phyloP scores from a whole-genome alignment of 768 basidiomycete genomes.

The Lactarius psammicola region DNA sequence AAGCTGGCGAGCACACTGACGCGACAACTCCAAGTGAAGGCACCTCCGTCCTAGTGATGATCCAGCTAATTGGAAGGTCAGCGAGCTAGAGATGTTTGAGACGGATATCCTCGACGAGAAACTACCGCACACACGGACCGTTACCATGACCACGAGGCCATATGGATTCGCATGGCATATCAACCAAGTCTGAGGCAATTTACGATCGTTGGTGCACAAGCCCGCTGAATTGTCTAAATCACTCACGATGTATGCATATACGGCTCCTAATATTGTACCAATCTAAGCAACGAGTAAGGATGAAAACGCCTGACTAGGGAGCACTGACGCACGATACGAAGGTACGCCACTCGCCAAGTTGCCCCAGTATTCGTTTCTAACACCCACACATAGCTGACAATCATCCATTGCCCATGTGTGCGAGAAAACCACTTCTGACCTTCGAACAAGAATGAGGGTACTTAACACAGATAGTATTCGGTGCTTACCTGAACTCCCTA shows the following conservation, averaged over 20 bases:
- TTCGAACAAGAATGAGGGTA: constrained; percentile 26
- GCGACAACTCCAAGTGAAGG: constrained; percentile 45
- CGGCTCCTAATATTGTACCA: constrained; percentile 36
- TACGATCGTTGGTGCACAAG: not conserved
- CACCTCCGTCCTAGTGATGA: constrained; percentile 41
- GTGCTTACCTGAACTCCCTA: constrained; percentile 36
- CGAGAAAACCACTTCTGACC: constrained; percentile 41
- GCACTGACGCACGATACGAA: constrained; percentile 41
- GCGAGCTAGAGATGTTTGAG: constrained; percentile 36
- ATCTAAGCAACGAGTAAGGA: constrained; percentile 27
- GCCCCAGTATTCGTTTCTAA: constrained; percentile 53
- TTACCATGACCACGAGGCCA: constrained; percentile 41
- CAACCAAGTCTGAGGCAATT: constrained; percentile 37
- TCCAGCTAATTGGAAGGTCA: constrained; percentile 47
- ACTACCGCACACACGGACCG: constrained; percentile 32
- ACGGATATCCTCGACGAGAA: not conserved
- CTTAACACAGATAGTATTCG: not conserved
- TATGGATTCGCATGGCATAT: constrained; percentile 45
- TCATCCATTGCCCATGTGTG: constrained; percentile 49
- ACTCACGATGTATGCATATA: constrained; percentile 39
- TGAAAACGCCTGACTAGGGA: not conserved
- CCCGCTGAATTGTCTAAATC: not conserved
- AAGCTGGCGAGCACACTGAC: constrained; percentile 34
- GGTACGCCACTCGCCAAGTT: constrained; percentile 47
- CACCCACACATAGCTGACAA: constrained; percentile 51